These are phyloP conservation scores for Penicillium sp. DNA, from an alignment of 2,329 filamentous ascomycete genomes.

Conservation along the genomic window DNA sequence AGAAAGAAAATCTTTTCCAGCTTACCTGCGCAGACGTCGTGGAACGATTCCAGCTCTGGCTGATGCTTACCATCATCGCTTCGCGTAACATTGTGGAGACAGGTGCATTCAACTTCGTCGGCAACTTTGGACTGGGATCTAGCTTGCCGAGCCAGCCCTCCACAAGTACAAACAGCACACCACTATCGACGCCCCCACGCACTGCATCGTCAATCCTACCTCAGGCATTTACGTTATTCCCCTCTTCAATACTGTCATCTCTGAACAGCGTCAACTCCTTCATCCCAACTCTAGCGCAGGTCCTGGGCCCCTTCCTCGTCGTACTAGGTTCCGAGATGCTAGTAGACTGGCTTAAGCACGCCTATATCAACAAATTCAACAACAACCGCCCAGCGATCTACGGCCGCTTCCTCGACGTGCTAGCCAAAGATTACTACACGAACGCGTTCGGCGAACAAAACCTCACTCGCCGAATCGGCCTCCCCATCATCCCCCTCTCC, in stretches of 20 bases:
- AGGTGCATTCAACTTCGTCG: constrained; percentile 67
- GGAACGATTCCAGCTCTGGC: constrained; percentile 94
- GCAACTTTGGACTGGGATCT: constrained; percentile 36
- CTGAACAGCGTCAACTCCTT: constrained; percentile 46
- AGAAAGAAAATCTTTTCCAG: constrained; percentile 97
- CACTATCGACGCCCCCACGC: constrained; percentile 56
- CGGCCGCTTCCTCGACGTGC: constrained; percentile 81
- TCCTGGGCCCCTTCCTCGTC: constrained; percentile 87
- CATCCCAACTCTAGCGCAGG: constrained; percentile 62
- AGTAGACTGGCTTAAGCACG: constrained; percentile 95
- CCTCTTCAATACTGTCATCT: constrained; percentile 56
- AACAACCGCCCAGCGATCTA: constrained; percentile 92
- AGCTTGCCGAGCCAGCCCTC: constrained; percentile 31
- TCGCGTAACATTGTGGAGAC: constrained; percentile 96
- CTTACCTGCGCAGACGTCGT: constrained; percentile 95
- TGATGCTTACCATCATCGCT: constrained; percentile 95
- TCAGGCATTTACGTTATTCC: constrained; percentile 76
- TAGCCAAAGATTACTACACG: constrained; percentile 97
- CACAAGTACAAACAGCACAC: constrained; percentile 48
- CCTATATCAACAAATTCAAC: constrained; percentile 98
- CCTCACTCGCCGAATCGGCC: constrained; percentile 80
- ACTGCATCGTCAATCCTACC: constrained; percentile 72
- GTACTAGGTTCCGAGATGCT: constrained; percentile 96
- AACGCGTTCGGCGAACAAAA: constrained; percentile 92
- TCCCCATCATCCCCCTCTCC: constrained; percentile 87